Evolutionary conservation across 2,329 filamentous ascomycete genomes (phyloP), one percentile per base, ranked within the genome.

Genomic region (Fusarium sp.): DNA sequence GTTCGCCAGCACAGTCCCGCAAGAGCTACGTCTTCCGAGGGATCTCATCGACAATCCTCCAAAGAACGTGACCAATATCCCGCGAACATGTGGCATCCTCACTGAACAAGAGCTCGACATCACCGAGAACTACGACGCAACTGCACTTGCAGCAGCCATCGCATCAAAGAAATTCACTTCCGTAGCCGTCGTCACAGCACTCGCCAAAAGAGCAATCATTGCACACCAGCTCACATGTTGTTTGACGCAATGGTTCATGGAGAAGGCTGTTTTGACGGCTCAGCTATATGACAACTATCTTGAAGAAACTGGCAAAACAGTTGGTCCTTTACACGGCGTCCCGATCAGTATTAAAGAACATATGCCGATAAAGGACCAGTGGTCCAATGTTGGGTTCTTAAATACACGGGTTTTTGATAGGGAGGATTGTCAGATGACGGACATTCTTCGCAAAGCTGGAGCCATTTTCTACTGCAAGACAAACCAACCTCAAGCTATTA

Each of bases 401-500:
- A 8, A 82, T 81, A 30, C 82, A 82, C 44, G 80, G 82, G 65
- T 81, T 83, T 85, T 86, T 16, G 75, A 80, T 13, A 77, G 0
- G 5, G 25, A 82, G 32, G 87, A 91, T 74, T 83, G 87, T 8
- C 85, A 86, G 0, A 81, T 92, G 30, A 84, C 91, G 0, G 81
- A 84, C 1, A 80, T 91, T 2, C 79, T 92, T 12, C 80, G 85
- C 40, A 81, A 80, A 18, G 81, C 88, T 0, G 91, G 90, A 3
- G 90, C 90, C 3, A 67, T 78, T 4, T 56, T 78, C 5, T 77
- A 68, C 41, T 70, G 65, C 45, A 78, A 87, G 78, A 92, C 91
- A 0, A 92, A 91, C 65, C 84, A 91, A 8, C 89, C 90, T 0
- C 86, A 88, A 69, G 82, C 81, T 0, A 77, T 88, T 56, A 83